phyloP scores from a whole-genome alignment of 2,329 filamentous ascomycete species.

The Esteya vermicola region DNA sequence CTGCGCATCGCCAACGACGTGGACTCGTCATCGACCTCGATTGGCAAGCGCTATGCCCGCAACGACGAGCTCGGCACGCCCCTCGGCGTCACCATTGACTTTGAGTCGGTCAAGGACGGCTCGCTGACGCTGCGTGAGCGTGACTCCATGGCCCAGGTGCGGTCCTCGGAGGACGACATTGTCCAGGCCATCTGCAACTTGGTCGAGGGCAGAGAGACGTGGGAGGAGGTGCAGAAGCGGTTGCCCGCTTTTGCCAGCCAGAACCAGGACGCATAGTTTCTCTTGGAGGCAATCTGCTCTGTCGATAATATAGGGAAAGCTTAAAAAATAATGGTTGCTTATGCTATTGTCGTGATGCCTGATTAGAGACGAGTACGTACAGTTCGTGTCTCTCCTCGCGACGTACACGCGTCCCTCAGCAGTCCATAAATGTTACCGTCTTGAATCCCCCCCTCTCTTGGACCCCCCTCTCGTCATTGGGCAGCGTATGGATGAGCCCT shows the following conservation, averaged over 20 bases:
- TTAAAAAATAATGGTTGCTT: no score
- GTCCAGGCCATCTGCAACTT: conserved; percentile 52
- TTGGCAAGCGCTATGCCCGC: conserved; percentile 86
- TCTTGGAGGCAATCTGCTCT: no score
- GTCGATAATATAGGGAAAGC: no score
- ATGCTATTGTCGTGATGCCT: no score
- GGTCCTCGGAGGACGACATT: conserved; percentile 68
- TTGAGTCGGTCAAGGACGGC: conserved; percentile 81
- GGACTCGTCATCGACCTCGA: conserved; percentile 80
- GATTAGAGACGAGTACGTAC: no score
- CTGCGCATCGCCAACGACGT: conserved; percentile 72
- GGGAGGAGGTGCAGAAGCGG: conserved; percentile 58
- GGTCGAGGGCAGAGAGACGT: conserved; percentile 37
- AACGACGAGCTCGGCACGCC: conserved; percentile 95
- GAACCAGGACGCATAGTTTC: no score
- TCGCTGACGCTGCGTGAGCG: conserved; percentile 80
- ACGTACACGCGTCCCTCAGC: no score
- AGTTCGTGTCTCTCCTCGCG: neutral
- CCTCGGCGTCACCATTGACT: conserved; percentile 87
- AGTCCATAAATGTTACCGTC: conserved; percentile 5
- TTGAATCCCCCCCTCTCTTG: neutral
- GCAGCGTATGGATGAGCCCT: conserved; percentile 7
- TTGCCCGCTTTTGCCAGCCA: conserved; percentile 79
- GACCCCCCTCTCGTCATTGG: neutral
- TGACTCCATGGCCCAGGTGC: conserved; percentile 82